phyloP scores from a whole-genome alignment of 352 stramenopile species.

The Phytophthora pseudosyringae region DNA sequence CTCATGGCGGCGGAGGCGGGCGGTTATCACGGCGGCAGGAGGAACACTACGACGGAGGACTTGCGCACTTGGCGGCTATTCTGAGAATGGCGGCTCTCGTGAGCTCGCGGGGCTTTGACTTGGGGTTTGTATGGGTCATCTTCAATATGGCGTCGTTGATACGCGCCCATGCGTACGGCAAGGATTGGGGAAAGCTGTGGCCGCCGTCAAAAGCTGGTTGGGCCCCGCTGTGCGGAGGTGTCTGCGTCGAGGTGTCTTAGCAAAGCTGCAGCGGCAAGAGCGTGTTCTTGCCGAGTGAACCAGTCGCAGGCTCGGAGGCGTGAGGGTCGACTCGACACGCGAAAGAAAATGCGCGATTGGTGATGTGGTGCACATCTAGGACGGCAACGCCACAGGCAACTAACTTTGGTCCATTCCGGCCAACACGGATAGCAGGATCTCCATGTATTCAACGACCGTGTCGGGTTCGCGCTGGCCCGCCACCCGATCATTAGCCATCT shows the following conservation, averaged over 20 bases:
- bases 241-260: neutral
- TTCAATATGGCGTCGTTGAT: constrained; percentile 26
- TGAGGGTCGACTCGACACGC: too few species aligned
- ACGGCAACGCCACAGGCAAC: too few species aligned
- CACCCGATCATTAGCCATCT: constrained; percentile 13
- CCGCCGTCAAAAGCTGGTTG: neutral
- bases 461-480: neutral
- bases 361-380: too few species aligned
- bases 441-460: too few species aligned
- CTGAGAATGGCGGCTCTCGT: constrained; percentile 10
- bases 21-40: neutral
- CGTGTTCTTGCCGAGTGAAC: too few species aligned
- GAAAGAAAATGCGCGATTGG: too few species aligned
- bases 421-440: too few species aligned
- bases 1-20: constrained; percentile 3
- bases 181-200: constrained; percentile 21
- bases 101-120: constrained; percentile 14
- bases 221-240: too few species aligned
- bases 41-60: neutral
- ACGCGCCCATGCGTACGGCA: constrained; percentile 13
- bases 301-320: too few species aligned
- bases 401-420: too few species aligned
- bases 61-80: constrained; percentile 8
- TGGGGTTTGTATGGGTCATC: constrained; percentile 11
- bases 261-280: neutral